Conservation (phyloP, 2,329 filamentous ascomycete genomes). For the Penicillium brasilianum region DNA sequence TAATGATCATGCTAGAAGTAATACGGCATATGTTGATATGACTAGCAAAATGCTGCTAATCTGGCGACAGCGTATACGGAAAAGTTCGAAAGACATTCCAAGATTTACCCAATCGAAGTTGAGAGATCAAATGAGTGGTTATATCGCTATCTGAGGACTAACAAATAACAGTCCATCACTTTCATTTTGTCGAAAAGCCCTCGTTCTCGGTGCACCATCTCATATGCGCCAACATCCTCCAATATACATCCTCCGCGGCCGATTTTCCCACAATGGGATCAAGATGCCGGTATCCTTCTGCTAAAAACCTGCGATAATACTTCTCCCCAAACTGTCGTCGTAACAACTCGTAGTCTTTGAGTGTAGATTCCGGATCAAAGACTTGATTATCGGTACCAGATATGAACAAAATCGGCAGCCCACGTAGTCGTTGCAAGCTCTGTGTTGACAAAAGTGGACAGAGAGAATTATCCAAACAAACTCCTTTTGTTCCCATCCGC, state of each 20-base stretch:
- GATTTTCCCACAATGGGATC: constrained; percentile 3
- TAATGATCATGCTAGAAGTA: not conserved
- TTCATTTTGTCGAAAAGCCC: not conserved
- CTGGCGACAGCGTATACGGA: not conserved
- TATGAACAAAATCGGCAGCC: not conserved
- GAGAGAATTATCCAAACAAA: not conserved
- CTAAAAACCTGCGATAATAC: not conserved
- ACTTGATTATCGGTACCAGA: not conserved
- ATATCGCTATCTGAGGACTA: not conserved
- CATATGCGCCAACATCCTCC: not conserved
- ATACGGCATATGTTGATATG: not conserved
- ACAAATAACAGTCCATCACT: no score
- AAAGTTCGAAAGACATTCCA: not conserved
- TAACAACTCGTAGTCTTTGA: not conserved
- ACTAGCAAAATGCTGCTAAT: not conserved
- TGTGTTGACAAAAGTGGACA: not conserved
- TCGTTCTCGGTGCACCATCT: not conserved
- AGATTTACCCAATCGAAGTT: not conserved
- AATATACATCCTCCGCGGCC: not conserved
- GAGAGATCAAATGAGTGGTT: not conserved
- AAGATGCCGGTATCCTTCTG: not conserved
- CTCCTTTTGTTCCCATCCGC: constrained; percentile 1
- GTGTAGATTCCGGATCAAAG: not conserved
- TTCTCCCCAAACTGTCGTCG: not conserved
- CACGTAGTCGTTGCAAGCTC: not conserved